Percentiles rank a stretch among this genome's conserved stretches.
Evolutionary conservation across 2,329 filamentous ascomycete species (phyloP).

Genomic region (Pleoardoris graminearum): DNA sequence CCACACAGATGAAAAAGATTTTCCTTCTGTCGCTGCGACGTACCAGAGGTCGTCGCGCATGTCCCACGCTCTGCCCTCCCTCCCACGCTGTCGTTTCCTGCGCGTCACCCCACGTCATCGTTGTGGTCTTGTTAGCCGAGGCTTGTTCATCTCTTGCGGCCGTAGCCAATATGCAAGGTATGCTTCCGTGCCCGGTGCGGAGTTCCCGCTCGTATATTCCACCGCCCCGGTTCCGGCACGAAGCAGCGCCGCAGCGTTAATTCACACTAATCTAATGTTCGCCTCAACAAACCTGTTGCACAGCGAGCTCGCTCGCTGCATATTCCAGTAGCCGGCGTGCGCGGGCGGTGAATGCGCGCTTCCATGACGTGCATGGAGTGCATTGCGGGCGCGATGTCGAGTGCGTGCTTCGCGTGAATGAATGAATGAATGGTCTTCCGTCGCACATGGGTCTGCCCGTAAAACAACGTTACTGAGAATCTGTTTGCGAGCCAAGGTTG

Average conservation of each 20-base stretch:
- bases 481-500: no score
- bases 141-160: neutral
- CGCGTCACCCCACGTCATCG: neutral
- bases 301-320: neutral
- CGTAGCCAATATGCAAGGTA: neutral
- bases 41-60: neutral
- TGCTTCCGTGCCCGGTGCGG: neutral
- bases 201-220: neutral
- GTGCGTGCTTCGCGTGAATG: neutral
- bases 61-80: neutral
- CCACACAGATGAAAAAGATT: conserved; percentile 19
- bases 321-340: neutral
- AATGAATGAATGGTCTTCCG: neutral
- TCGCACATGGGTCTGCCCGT: no score
- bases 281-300: neutral
- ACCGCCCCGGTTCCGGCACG: neutral
- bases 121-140: neutral
- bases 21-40: conserved; percentile 3
- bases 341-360: conserved; percentile 3
- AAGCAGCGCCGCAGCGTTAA: neutral
- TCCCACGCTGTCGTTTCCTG: conserved; percentile 1
- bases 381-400: conserved; percentile 1
- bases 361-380: conserved; percentile 11
- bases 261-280: neutral
- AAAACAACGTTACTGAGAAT: no score